A percentile compares a stretch with the other conserved stretches of the same genome.
These are phyloP conservation scores for Pythium scleroteichum DNA, from an alignment of 352 stramenopile species.

Conservation along the genomic window DNA sequence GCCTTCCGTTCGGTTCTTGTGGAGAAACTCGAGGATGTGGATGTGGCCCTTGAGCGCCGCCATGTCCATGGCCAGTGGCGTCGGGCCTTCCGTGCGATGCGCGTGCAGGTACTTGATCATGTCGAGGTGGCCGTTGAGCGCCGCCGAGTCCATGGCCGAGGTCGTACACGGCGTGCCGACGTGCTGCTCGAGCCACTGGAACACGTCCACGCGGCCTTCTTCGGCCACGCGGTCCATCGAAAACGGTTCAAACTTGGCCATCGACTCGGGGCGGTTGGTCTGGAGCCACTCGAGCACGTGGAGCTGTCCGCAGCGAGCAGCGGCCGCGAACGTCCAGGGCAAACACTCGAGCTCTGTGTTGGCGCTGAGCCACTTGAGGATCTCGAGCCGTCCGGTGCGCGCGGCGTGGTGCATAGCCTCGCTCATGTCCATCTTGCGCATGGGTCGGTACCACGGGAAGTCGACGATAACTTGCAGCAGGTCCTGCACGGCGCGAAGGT, in stretches of 20 bases:
- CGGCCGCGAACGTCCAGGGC: slow-evolving; percentile 26
- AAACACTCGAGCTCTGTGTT: slow-evolving; percentile 26
- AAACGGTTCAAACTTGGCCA: slow-evolving; percentile 22
- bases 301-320: slow-evolving; percentile 24
- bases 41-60: slow-evolving; percentile 17
- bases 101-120: slow-evolving; percentile 14
- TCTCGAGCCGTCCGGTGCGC: slow-evolving; percentile 14
- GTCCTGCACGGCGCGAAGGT: slow-evolving; percentile 10
- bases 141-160: slow-evolving; percentile 17
- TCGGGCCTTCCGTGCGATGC: slow-evolving; percentile 7
- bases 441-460: slow-evolving; percentile 19
- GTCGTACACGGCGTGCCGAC: slow-evolving; percentile 18
- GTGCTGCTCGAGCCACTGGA: slow-evolving; percentile 30
- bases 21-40: slow-evolving; percentile 12
- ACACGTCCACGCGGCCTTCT: slow-evolving; percentile 24
- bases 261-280: slow-evolving; percentile 20
- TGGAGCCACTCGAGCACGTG: slow-evolving; percentile 27
- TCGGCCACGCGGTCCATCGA: slow-evolving; percentile 31
- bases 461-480: slow-evolving; percentile 4
- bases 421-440: slow-evolving; percentile 20
- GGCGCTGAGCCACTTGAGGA: slow-evolving; percentile 25
- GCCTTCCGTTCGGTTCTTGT: slow-evolving; percentile 9
- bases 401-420: slow-evolving; percentile 28
- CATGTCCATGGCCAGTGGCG: slow-evolving; percentile 15
- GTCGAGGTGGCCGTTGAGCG: slow-evolving; percentile 13